A percentile compares a stretch with the other conserved stretches of the same genome.
phyloP scores from a whole-genome alignment of 371 early-diverging fungal genomes.

The Circinella umbellata region DNA sequence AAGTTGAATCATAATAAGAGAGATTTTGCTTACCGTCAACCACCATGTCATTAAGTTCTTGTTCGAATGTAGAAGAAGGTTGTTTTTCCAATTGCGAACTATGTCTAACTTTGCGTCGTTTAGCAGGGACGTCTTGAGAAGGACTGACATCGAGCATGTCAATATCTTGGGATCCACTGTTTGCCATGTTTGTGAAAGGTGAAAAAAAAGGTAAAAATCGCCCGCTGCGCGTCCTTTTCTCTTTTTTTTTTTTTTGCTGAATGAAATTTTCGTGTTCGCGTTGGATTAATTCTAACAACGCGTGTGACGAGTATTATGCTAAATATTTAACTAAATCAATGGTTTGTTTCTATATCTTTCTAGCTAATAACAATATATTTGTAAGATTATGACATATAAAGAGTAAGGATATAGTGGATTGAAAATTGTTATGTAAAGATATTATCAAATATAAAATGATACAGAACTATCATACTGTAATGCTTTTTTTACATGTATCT shows the following conservation, averaged over 20 bases:
- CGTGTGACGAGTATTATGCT: too few relatives aligned
- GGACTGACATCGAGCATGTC: slow-evolving; percentile 17
- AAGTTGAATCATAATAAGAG: not conserved
- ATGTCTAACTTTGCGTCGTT: slow-evolving; percentile 12
- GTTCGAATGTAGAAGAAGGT: slow-evolving; percentile 18
- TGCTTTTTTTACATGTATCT: too few relatives aligned
- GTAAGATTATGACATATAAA: too few relatives aligned
- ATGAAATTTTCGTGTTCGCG: not conserved
- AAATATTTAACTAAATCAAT: too few relatives aligned
- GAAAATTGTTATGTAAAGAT: too few relatives aligned
- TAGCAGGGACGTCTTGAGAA: slow-evolving; percentile 6
- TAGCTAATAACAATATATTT: too few relatives aligned
- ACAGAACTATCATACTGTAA: too few relatives aligned
- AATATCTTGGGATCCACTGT: not conserved
- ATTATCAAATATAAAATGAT: too few relatives aligned
- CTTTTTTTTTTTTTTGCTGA: not conserved
- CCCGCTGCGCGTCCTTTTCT: not conserved
- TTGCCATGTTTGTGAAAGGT: slow-evolving; percentile 4
- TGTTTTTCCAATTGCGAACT: slow-evolving; percentile 7
- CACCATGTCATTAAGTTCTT: slow-evolving; percentile 17
- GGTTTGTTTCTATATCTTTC: too few relatives aligned
- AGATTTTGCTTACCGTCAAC: slow-evolving; percentile 3
- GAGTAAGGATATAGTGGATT: too few relatives aligned
- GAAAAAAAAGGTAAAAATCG: not conserved
- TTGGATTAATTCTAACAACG: too few relatives aligned